Conservation (phyloP, 495 filamentous ascomycete species). For the Pseudevernia furfuracea region DNA sequence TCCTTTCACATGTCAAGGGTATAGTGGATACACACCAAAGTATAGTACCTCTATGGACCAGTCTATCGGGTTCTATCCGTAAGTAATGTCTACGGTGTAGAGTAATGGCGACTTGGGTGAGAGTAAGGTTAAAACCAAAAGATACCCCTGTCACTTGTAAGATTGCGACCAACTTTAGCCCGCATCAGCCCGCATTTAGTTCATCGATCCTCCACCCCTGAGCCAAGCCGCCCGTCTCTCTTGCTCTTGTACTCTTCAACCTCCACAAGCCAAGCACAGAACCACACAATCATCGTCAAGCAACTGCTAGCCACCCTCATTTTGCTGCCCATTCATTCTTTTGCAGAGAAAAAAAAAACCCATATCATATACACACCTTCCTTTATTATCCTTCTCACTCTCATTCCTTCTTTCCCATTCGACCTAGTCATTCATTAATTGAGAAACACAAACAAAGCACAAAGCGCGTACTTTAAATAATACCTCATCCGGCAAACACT, state of each 20-base stretch:
- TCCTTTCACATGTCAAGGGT: too few species aligned
- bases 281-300: not conserved
- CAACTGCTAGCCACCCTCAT: not conserved
- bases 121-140: too few species aligned
- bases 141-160: not conserved
- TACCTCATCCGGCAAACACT: not conserved
- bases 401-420: not conserved
- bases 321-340: constrained; percentile 12
- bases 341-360: too few species aligned
- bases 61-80: too few species aligned
- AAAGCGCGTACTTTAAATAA: constrained; percentile 5
- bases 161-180: not conserved
- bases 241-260: not conserved
- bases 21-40: too few species aligned
- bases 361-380: not conserved
- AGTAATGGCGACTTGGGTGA: too few species aligned
- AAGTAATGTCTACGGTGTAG: too few species aligned
- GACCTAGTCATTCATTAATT: not conserved
- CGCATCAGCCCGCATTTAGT: constrained; percentile 6
- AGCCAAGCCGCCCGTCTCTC: not conserved
- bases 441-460: not conserved
- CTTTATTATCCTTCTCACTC: not conserved
- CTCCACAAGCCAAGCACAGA: too few species aligned
- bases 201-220: not conserved
- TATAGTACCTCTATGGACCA: too few species aligned